Evolutionary conservation across 2,329 filamentous ascomycete genomes (phyloP).

Genomic region (Aureobasidium namibiae): DNA sequence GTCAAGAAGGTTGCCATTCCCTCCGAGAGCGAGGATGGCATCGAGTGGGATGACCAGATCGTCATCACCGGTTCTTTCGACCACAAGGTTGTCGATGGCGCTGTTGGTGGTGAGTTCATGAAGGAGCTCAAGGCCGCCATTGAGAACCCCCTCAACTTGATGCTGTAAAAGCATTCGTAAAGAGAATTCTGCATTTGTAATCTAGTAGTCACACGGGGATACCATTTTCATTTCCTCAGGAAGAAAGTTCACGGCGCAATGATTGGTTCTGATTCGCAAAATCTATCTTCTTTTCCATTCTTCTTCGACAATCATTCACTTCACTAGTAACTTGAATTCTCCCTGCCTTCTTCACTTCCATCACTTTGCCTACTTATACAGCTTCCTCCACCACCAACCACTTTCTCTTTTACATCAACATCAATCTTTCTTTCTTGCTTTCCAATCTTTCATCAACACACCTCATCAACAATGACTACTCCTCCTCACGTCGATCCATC

Average conservation of each 20-base stretch:
- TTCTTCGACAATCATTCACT: no score
- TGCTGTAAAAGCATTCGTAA: slow-evolving; percentile 54
- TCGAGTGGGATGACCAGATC: slow-evolving; percentile 97
- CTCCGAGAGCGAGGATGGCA: slow-evolving; percentile 73
- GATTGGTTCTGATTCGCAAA: slow-evolving; percentile 10
- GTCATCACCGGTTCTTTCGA: slow-evolving; percentile 92
- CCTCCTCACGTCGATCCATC: no score
- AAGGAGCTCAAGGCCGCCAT: slow-evolving; percentile 93
- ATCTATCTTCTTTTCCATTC: slow-evolving; percentile 9
- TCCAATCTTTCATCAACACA: no score
- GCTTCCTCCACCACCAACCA: no score
- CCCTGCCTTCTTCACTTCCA: no score
- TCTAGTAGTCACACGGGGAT: slow-evolving; percentile 10
- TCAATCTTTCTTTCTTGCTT: no score
- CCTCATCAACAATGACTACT: no score
- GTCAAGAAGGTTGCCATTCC: slow-evolving; percentile 92
- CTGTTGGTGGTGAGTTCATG: slow-evolving; percentile 94
- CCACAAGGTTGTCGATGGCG: slow-evolving; percentile 97
- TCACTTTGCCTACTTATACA: no score
- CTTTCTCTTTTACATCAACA: no score
- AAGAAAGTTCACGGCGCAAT: slow-evolving; percentile 8
- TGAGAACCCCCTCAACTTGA: slow-evolving; percentile 91
- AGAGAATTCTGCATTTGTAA: slow-evolving; percentile 11
- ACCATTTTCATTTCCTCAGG: slow-evolving; percentile 8
- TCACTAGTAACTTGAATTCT: no score